phyloP scores from a whole-genome alignment of 495 filamentous ascomycete genomes.

The Talaromyces wortmannii region DNA sequence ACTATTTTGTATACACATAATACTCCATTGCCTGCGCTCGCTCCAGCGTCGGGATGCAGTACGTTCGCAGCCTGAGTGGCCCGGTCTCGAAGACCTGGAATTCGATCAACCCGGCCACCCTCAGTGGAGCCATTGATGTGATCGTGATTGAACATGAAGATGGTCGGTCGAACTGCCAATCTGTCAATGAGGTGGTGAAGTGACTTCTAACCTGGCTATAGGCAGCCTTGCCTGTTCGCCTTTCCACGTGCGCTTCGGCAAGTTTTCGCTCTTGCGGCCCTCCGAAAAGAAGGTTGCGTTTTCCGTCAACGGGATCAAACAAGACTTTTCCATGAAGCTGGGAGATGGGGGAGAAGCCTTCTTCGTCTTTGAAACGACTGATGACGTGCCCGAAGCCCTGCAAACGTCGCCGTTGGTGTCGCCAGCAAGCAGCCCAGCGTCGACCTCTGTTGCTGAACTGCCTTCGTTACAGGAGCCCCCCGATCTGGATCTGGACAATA shows the following conservation, averaged over 20 bases:
- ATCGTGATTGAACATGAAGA: constrained; percentile 98
- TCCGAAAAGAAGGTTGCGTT: constrained; percentile 99
- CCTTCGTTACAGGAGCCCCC: constrained; percentile 73
- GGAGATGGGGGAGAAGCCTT: constrained; percentile 97
- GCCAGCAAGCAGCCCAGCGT: constrained; percentile 70
- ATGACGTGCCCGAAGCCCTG: constrained; percentile 77
- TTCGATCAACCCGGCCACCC: constrained; percentile 95
- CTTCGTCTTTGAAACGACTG: constrained; percentile 93
- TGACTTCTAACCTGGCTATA: constrained; percentile 12
- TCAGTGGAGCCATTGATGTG: constrained; percentile 97
- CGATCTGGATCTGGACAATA: constrained; percentile 60
- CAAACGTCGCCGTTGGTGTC: constrained; percentile 93
- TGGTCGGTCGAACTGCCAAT: constrained; percentile 41
- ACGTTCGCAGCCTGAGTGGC: constrained; percentile 92
- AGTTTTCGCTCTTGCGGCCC: constrained; percentile 91
- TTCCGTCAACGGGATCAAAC: constrained; percentile 83
- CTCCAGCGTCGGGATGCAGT: constrained; percentile 65
- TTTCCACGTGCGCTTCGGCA: constrained; percentile 98
- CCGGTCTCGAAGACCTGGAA: constrained; percentile 99
- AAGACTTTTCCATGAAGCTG: constrained; percentile 95
- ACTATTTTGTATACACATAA: background rate
- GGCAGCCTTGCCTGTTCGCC: constrained; percentile 82
- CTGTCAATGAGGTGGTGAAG: background rate
- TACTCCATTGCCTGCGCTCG: background rate
- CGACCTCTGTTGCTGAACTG: constrained; percentile 17